Percentiles rank a stretch among this genome's conserved stretches.
Evolutionary conservation across 208 protist genomes (phyloP).

Genomic region (Leishmania martiniquensis): DNA sequence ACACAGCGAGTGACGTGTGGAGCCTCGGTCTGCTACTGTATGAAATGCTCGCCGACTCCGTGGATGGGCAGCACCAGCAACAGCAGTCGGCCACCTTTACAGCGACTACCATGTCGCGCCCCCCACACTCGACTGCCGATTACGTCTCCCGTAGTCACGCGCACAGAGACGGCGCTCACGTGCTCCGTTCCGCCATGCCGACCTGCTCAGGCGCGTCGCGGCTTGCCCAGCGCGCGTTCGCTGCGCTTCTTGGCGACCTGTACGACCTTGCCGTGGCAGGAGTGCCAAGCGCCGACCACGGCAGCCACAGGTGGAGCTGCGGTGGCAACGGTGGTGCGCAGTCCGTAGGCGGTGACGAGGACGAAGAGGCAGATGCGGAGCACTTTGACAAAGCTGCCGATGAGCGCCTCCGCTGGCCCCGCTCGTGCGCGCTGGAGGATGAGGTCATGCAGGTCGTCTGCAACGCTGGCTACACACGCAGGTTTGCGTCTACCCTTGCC

Average conservation of each 20-base stretch:
- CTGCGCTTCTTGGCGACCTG: conserved; percentile 28
- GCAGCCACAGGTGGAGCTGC: background rate
- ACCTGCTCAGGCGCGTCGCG: conserved; percentile 5
- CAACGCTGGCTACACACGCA: conserved; percentile 20
- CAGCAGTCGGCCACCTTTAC: background rate
- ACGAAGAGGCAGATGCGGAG: background rate
- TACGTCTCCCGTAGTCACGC: background rate
- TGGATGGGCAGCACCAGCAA: background rate
- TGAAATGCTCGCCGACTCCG: conserved; percentile 18
- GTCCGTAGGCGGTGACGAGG: background rate
- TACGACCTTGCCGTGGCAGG: conserved; percentile 7
- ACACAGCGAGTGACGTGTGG: conserved; percentile 37
- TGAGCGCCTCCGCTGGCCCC: conserved; percentile 25
- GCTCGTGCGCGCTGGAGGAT: conserved; percentile 29
- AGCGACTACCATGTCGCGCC: background rate
- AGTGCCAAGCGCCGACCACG: background rate
- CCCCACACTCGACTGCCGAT: background rate
- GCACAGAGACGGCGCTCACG: background rate
- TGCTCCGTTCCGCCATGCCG: background rate
- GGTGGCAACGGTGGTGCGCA: background rate
- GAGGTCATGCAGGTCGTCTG: conserved; percentile 2
- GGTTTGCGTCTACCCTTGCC: conserved; percentile 19
- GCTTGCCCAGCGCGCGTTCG: conserved; percentile 24
- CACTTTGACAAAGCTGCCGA: conserved; percentile 4
- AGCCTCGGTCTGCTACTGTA: conserved; percentile 38